Evolutionary conservation across 176 grass and related monocot species (phyloP).

Genomic region (Chrysopogon serrulatus): DNA sequence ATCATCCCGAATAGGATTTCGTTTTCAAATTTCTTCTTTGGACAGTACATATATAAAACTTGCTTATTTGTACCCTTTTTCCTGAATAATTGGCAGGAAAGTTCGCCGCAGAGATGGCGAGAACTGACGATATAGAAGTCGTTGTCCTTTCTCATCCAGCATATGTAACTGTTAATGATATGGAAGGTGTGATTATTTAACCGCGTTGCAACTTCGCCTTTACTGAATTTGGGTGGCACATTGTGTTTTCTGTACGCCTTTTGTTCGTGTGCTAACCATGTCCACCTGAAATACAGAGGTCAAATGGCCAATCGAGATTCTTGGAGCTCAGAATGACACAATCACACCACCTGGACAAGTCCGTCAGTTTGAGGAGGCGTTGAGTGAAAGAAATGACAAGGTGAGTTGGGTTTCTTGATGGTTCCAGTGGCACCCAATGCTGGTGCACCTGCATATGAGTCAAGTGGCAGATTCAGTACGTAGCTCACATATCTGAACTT

Average conservation of each 20-base stretch:
- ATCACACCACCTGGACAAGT: not conserved
- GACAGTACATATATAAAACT: not conserved
- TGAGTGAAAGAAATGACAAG: not conserved
- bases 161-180: not conserved
- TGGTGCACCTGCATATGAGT: not conserved
- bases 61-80: not conserved
- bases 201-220: too few species aligned
- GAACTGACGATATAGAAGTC: not conserved
- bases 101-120: not conserved
- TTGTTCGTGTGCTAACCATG: not conserved
- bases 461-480: not conserved
- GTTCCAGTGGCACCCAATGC: not conserved
- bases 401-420: not conserved
- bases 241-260: not conserved
- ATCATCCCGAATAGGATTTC: too few species aligned
- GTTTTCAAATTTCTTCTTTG: too few species aligned
- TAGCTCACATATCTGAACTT: not conserved
- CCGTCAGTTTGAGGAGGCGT: not conserved
- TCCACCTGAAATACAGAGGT: not conserved
- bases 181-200: not conserved
- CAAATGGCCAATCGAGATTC: slow-evolving; percentile 28
- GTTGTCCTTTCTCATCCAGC: not conserved
- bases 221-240: not conserved
- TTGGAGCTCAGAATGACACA: slow-evolving; percentile 24
- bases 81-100: not conserved